Base-by-base conservation (phyloP, 805 yeast species). In the Lachancea thermotolerans region DNA sequence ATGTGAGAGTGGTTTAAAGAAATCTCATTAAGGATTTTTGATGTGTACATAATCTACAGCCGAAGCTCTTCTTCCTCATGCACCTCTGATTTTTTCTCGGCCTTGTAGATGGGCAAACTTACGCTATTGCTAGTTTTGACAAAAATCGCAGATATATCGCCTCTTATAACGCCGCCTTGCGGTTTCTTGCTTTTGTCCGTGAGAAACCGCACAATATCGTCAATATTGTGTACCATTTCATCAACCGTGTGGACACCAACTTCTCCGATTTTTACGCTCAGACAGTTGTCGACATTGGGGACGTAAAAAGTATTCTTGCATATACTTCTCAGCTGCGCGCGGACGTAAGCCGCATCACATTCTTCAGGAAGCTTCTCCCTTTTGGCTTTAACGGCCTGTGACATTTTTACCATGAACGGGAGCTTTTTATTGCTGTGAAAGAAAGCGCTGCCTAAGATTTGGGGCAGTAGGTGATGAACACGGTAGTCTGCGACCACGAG, bases 401-500 rank as follows among this genome's bases (percentile, higher is more conserved):
- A 60, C 81, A 84, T 74, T 56, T 81, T 82, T 3, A 85, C 59
- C 71, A 82, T 76, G 51, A 72, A 75, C 2, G 95, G 95, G 14
- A 81, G 67, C 53, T 79, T 82, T 53, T 78, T 81, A 49, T 78
- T 78, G 47, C 77, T 79, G 45, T 72, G 73, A 64, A 78, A 83
- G 56, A 85, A 84, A 44, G 69, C 73, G 5, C 72, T 69, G 1
- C 85, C 85, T 31, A 86, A 62, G 0, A 82, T 61, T 1, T 66
- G 65, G 0, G 85, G 85, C 27, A 85, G 62, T 17, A 79, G 64
- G 49, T 76, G 77, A 54, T 79, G 80, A 1, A 85, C 73, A 49
- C 93, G 68, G 42, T 80, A 76, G 61, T 87, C 95, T 4, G 82
- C 80, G 9, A 86, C 67, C 2, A 87, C 70, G 25, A 82, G 54